Percentiles rank a stretch among this genome's conserved stretches.
Evolutionary conservation across 805 yeast species (phyloP).

Genomic region (Zygoascus bituminiphila): DNA sequence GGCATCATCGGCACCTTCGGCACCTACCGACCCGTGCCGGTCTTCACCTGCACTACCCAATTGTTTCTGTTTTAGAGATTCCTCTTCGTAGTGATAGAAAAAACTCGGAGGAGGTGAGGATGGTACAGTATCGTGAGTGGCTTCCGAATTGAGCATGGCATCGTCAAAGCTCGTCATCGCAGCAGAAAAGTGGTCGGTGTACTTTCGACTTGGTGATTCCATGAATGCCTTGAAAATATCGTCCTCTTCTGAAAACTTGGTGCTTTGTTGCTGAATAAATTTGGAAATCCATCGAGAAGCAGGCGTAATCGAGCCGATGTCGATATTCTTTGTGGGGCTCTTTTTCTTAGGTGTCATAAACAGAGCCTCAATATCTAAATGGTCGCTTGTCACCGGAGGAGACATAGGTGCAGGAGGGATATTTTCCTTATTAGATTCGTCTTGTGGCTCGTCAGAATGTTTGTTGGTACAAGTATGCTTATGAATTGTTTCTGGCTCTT

Average conservation of each 20-base stretch:
- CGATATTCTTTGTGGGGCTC: background rate
- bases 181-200: constrained; percentile 1
- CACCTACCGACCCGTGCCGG: background rate
- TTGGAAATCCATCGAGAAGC: constrained; percentile 14
- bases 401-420: constrained; percentile 10
- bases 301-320: constrained; percentile 8
- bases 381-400: background rate
- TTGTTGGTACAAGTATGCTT: background rate
- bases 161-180: constrained; percentile 5
- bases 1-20: background rate
- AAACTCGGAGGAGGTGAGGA: constrained; percentile 12
- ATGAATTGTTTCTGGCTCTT: background rate
- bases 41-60: too few species aligned
- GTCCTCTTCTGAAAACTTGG: constrained; percentile 11
- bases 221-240: constrained; percentile 16
- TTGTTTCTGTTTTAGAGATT: background rate
- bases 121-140: constrained; percentile 6
- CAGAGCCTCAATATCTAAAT: constrained; percentile 10
- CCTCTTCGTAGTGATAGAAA: constrained; percentile 11
- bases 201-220: constrained; percentile 11
- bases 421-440: constrained; percentile 14
- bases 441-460: background rate
- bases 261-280: constrained; percentile 9
- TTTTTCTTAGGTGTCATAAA: constrained; percentile 13
- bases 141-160: constrained; percentile 1